Conservation (phyloP, 225 moss, liverwort and hornwort species). For the Pleurozium schreberi region DNA sequence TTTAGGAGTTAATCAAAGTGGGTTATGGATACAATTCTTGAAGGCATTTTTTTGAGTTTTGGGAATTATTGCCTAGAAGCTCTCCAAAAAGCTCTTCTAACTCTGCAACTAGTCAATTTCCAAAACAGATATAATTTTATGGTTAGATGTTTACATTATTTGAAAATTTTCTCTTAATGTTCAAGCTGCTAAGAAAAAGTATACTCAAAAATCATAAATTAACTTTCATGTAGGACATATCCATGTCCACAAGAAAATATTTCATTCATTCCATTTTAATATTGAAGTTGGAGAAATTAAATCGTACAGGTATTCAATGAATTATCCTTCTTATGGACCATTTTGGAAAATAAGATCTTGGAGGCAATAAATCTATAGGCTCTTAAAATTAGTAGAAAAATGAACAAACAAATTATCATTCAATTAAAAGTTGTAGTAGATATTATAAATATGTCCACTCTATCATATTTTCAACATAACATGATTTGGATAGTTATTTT, state of each 20-base stretch:
- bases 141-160: background rate
- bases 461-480: background rate
- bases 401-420: background rate
- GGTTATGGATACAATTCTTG: background rate
- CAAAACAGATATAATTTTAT: background rate
- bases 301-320: rapidly evolving
- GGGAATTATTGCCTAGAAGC: too few relatives aligned
- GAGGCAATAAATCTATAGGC: background rate
- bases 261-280: background rate
- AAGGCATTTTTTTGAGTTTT: rapidly evolving
- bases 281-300: background rate
- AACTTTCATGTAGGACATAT: too few relatives aligned
- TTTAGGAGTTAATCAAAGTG: too few relatives aligned
- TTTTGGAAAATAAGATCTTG: background rate
- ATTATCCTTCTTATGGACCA: background rate
- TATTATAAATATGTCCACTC: background rate
- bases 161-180: background rate
- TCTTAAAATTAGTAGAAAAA: background rate
- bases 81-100: background rate
- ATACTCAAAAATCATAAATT: background rate
- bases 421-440: background rate
- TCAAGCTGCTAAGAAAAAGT: rapidly evolving
- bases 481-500: background rate
- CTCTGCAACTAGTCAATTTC: background rate
- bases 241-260: rapidly evolving